A percentile compares a stretch with the other conserved stretches of the same genome.
Conservation (phyloP, 192 early-diverging fungal genomes). For the Dimargaris cristalligena region DNA sequence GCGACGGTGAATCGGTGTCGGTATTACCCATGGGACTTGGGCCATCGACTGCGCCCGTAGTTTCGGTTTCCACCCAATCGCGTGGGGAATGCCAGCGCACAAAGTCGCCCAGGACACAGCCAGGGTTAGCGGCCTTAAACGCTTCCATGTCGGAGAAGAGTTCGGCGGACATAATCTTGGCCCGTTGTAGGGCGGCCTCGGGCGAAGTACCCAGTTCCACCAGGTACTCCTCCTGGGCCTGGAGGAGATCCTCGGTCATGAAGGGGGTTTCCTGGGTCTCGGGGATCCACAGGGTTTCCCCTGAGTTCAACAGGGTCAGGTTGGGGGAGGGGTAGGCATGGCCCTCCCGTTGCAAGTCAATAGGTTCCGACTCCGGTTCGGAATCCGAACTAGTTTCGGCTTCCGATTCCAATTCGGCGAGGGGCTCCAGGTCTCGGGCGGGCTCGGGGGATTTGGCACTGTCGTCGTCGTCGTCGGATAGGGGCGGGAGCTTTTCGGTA, state of each 20-base stretch:
- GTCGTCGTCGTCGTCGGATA: too few species aligned
- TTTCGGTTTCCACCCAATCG: conserved; percentile 68
- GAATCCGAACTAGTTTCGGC: conserved; percentile 2
- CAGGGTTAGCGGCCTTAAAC: conserved; percentile 88
- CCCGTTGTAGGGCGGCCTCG: conserved; percentile 53
- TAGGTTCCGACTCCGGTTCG: conserved; percentile 1
- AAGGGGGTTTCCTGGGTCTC: conserved; percentile 49
- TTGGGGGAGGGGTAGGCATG: conserved; percentile 25
- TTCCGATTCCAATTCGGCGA: conserved; percentile 3
- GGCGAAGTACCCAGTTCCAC: conserved; percentile 56
- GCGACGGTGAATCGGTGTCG: background rate
- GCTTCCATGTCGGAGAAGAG: conserved; percentile 64
- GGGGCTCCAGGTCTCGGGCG: conserved; percentile 10
- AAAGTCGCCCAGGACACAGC: conserved; percentile 63
- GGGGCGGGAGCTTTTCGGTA: too few species aligned
- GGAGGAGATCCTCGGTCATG: conserved; percentile 80
- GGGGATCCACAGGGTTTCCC: conserved; percentile 48
- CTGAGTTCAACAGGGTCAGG: conserved; percentile 35
- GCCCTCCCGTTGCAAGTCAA: conserved; percentile 23
- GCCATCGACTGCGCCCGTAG: conserved; percentile 20
- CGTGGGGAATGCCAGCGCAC: conserved; percentile 92
- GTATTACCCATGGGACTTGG: conserved; percentile 12
- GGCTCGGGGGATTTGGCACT: too few species aligned
- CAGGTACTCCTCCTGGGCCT: conserved; percentile 59
- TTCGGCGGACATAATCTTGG: conserved; percentile 58